Percentiles rank a stretch among this genome's conserved stretches.
phyloP scores from a whole-genome alignment of 2,329 filamentous ascomycete genomes.

The Fusarium mexicanum region DNA sequence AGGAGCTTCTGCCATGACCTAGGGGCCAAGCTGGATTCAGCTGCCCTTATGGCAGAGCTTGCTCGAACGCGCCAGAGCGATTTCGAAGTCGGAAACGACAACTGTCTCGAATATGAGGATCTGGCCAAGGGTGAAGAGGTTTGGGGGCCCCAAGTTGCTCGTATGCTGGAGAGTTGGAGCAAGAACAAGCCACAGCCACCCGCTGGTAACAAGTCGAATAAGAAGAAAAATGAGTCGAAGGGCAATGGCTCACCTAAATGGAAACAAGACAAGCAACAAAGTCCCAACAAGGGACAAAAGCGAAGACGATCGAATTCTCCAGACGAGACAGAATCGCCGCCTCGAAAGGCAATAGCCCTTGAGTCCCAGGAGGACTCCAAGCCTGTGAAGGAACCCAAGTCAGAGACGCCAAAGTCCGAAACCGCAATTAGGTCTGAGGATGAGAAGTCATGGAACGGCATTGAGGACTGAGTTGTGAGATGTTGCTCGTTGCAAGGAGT shows the following conservation, averaged over 20 bases:
- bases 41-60: conserved; percentile 87
- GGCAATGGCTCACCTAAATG: conserved; percentile 10
- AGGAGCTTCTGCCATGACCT: conserved; percentile 93
- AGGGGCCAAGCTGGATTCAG: conserved; percentile 81
- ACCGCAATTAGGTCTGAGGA: conserved; percentile 46
- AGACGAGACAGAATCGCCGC: conserved; percentile 33
- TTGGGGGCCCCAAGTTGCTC: conserved; percentile 79
- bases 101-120: conserved; percentile 82
- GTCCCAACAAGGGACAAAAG: conserved; percentile 41
- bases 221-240: conserved; percentile 32
- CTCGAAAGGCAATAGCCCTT: conserved; percentile 45
- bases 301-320: conserved; percentile 44
- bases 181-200: conserved; percentile 36
- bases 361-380: conserved; percentile 30
- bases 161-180: conserved; percentile 58
- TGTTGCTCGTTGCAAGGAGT: background rate
- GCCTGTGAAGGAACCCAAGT: conserved; percentile 24
- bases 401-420: conserved; percentile 17
- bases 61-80: conserved; percentile 83
- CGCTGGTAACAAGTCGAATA: conserved; percentile 36
- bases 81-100: conserved; percentile 74
- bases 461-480: conserved; percentile 47
- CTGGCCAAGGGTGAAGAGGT: conserved; percentile 78
- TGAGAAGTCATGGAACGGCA: conserved; percentile 56
- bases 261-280: conserved; percentile 26